phyloP scores from a whole-genome alignment of 2,329 filamentous ascomycete species.

The Aspergillus melleus region DNA sequence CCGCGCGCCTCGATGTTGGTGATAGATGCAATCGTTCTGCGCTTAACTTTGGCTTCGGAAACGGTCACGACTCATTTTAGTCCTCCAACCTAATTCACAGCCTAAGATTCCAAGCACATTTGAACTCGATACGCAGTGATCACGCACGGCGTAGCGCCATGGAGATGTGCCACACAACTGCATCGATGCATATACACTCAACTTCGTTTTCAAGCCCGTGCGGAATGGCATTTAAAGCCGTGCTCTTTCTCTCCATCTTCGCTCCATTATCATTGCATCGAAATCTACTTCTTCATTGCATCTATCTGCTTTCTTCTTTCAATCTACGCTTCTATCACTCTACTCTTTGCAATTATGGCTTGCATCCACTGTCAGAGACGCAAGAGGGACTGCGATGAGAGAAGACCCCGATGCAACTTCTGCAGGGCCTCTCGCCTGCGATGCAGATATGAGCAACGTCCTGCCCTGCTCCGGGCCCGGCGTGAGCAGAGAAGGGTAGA shows the following conservation, averaged over 20 bases:
- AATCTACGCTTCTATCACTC: background rate
- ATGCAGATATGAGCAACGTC: background rate
- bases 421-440: background rate
- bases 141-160: background rate
- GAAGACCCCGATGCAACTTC: background rate
- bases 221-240: background rate
- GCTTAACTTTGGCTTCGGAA: too few species aligned
- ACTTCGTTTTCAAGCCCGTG: too few species aligned
- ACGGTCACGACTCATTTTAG: too few species aligned
- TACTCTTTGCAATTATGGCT: background rate
- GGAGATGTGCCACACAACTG: background rate
- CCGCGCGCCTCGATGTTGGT: too few species aligned
- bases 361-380: background rate
- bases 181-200: background rate
- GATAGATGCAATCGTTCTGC: too few species aligned
- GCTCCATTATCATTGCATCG: background rate
- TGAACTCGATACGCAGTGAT: background rate
- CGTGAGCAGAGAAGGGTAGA: background rate
- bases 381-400: background rate
- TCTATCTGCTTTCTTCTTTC: background rate
- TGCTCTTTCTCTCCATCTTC: background rate
- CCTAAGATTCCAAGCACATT: background rate
- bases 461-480: background rate
- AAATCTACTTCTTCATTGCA: background rate
- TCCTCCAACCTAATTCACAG: too few species aligned